phyloP scores from a whole-genome alignment of 257 asterid species.

The Solanum lycopersicoides region DNA sequence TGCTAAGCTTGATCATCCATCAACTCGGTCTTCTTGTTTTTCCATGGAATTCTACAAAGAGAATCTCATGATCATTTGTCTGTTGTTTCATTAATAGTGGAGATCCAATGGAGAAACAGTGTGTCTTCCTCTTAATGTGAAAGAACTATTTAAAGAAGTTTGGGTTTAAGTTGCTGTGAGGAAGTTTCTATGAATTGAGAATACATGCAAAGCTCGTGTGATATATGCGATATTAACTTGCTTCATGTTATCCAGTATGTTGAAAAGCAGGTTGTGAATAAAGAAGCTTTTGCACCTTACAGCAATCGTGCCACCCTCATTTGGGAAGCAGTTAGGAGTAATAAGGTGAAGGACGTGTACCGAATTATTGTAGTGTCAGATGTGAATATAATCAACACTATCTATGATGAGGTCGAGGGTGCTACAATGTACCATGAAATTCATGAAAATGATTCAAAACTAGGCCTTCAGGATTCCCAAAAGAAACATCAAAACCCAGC shows the following conservation, averaged over 20 bases:
- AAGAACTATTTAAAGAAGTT: not conserved
- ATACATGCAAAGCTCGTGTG: not conserved
- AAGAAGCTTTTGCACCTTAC: conserved; percentile 31
- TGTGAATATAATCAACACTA: conserved; percentile 47
- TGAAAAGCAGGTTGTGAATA: conserved; percentile 54
- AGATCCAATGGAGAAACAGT: not conserved
- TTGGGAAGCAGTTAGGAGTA: conserved; percentile 86
- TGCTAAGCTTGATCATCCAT: not conserved
- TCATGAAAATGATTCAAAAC: conserved; percentile 18
- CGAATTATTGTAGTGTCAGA: conserved; percentile 43
- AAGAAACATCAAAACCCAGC: conserved; percentile 42
- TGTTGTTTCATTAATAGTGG: not conserved
- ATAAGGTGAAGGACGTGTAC: conserved; percentile 65
- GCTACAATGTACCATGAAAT: conserved; percentile 26
- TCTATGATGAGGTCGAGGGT: conserved; percentile 45
- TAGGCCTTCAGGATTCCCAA: conserved; percentile 19
- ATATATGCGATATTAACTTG: not conserved
- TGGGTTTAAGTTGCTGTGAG: not conserved
- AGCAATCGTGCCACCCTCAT: conserved; percentile 27
- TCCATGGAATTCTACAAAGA: not conserved
- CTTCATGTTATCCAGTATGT: conserved; percentile 56
- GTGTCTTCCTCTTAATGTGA: not conserved
- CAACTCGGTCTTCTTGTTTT: not conserved
- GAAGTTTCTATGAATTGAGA: not conserved
- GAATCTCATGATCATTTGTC: not conserved